Evolutionary conservation across 2,329 filamentous ascomycete genomes (phyloP).

Genomic region (Myriosclerotinia scirpicola): DNA sequence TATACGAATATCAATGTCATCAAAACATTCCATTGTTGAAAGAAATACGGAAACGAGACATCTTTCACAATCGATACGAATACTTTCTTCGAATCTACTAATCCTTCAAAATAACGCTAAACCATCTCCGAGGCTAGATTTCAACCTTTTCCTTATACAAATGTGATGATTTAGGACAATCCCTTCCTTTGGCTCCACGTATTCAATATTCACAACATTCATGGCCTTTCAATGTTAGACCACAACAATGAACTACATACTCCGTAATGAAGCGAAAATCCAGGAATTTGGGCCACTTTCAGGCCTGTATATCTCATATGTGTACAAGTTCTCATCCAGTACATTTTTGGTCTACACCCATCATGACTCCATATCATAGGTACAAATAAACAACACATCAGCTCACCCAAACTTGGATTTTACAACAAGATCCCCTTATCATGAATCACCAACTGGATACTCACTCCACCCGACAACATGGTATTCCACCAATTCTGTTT

Average conservation of each 20-base stretch:
- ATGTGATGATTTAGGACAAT: neutral
- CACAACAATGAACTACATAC: slow-evolving; percentile 6
- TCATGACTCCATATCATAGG: slow-evolving; percentile 4
- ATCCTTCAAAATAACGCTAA: neutral
- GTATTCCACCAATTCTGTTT: slow-evolving; percentile 4
- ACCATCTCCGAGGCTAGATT: no score
- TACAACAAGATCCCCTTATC: no score
- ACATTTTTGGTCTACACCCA: neutral
- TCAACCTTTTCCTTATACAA: neutral
- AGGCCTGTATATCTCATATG: slow-evolving; percentile 4
- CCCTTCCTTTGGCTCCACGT: slow-evolving; percentile 14
- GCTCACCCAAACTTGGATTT: no score
- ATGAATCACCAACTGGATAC: no score
- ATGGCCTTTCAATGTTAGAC: slow-evolving; percentile 2
- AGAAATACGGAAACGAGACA: neutral
- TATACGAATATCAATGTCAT: neutral
- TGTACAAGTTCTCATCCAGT: slow-evolving; percentile 20
- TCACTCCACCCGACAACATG: neutral
- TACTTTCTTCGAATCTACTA: neutral
- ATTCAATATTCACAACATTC: slow-evolving; percentile 16
- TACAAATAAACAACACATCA: slow-evolving; percentile 5
- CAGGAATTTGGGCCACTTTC: neutral
- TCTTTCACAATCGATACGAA: neutral
- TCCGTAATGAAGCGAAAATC: slow-evolving; percentile 9
- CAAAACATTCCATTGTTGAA: neutral